These are phyloP conservation scores for Mycena crocata DNA, from an alignment of 768 basidiomycete species.

Conservation along the genomic window DNA sequence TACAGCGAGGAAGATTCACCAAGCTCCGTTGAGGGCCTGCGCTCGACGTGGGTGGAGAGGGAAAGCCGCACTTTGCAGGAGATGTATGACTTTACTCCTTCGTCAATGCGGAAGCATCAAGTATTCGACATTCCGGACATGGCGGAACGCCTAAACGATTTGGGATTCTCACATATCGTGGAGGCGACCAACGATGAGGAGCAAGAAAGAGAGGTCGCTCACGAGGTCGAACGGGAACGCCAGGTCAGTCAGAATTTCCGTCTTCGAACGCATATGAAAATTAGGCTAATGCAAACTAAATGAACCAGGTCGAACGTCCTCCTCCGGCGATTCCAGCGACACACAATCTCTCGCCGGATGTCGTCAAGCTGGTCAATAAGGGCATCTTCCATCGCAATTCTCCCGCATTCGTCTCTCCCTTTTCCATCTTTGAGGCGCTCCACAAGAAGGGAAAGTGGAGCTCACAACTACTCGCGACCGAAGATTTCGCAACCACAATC, in stretches of 20 bases:
- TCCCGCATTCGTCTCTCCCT: conserved; percentile 36
- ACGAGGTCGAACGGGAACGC: conserved; percentile 56
- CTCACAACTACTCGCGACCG: conserved; percentile 43
- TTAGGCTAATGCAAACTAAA: neutral
- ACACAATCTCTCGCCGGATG: conserved; percentile 40
- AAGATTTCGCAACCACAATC: conserved; percentile 50
- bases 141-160: conserved; percentile 35
- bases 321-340: conserved; percentile 39
- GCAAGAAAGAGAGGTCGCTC: conserved; percentile 60
- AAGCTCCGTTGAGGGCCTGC: neutral
- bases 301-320: conserved; percentile 49
- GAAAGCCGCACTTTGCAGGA: neutral
- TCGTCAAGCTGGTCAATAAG: conserved; percentile 41
- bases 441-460: conserved; percentile 33
- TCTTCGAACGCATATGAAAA: neutral
- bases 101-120: conserved; percentile 5
- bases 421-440: conserved; percentile 20
- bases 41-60: conserved; percentile 7
- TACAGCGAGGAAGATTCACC: neutral
- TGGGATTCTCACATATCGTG: conserved; percentile 41
- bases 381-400: conserved; percentile 40
- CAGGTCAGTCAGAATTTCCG: conserved; percentile 6
- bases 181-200: conserved; percentile 55
- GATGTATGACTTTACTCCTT: conserved; percentile 1
- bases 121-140: conserved; percentile 35